Evolutionary conservation across 352 stramenopile species (phyloP).

Genomic region (Phytophthora fragariae): DNA sequence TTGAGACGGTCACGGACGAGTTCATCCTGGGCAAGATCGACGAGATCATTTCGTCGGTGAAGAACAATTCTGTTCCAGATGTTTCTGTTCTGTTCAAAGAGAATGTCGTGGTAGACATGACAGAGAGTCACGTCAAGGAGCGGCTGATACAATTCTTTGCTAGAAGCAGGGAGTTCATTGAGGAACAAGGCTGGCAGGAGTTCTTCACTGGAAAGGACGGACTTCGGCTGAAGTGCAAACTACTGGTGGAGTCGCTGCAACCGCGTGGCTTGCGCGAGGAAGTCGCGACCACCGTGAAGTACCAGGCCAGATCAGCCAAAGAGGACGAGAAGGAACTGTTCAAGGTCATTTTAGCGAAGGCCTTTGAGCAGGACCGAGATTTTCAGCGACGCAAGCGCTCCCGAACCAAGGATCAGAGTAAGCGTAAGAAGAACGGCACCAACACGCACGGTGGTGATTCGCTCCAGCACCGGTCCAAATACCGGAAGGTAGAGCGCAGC

Average conservation of each 20-base stretch:
- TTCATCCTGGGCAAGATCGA: conserved; percentile 27
- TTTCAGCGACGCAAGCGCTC: conserved; percentile 23
- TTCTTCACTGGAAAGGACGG: conserved; percentile 21
- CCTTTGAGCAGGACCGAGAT: conserved; percentile 23
- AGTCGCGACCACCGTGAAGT: conserved; percentile 20
- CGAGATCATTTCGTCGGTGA: conserved; percentile 28
- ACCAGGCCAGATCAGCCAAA: conserved; percentile 15
- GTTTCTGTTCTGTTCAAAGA: conserved; percentile 31
- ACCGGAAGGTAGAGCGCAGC: conserved; percentile 2
- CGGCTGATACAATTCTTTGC: conserved; percentile 30
- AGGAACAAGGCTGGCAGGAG: conserved; percentile 28
- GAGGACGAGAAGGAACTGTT: conserved; percentile 22
- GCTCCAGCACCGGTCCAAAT: not conserved
- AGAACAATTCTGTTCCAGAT: conserved; percentile 25
- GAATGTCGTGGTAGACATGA: conserved; percentile 17
- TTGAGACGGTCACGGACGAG: conserved; percentile 17
- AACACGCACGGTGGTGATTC: not conserved
- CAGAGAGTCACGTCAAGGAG: conserved; percentile 17
- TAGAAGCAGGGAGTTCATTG: conserved; percentile 16
- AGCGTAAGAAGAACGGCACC: conserved; percentile 6
- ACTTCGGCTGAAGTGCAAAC: conserved; percentile 15
- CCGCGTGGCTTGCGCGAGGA: conserved; percentile 15
- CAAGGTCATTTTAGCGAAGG: conserved; percentile 20
- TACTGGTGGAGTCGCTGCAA: conserved; percentile 15
- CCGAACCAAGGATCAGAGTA: conserved; percentile 4